Percentiles rank a stretch among this genome's conserved stretches.
Conservation (phyloP, 306 rosid genomes). For the Quercus cerris region DNA sequence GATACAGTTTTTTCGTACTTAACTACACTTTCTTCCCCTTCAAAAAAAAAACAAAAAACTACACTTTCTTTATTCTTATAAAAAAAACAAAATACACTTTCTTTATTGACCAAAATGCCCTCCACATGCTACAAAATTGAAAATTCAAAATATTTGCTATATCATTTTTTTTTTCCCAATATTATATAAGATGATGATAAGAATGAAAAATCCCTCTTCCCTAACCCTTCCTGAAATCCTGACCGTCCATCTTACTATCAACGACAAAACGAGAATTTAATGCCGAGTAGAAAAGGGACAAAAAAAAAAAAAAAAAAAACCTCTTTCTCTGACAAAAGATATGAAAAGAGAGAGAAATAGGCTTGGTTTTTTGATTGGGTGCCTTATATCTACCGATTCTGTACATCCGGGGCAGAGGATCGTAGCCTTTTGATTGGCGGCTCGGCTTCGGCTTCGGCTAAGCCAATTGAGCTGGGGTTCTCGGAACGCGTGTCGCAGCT, state of each 20-base stretch:
- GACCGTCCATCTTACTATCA: slow-evolving; percentile 30
- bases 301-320: slow-evolving; percentile 10
- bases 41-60: too few species aligned
- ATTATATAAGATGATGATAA: background rate
- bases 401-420: slow-evolving; percentile 36
- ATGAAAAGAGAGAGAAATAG: slow-evolving; percentile 5
- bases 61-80: too few species aligned
- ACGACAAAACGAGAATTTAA: slow-evolving; percentile 16
- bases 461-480: slow-evolving; percentile 13
- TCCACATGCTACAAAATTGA: background rate
- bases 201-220: slow-evolving; percentile 1
- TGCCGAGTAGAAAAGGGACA: background rate
- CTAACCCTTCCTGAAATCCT: slow-evolving; percentile 20
- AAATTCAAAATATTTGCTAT: background rate
- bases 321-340: slow-evolving; percentile 23
- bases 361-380: background rate
- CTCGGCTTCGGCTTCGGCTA: slow-evolving; percentile 33
- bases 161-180: background rate
- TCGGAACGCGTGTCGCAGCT: slow-evolving; percentile 63
- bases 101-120: background rate
- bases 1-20: background rate
- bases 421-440: slow-evolving; percentile 44
- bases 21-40: too few species aligned
- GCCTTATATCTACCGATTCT: slow-evolving; percentile 27
- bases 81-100: background rate